Base-by-base conservation (phyloP, 73 alveolate species). In the Paramecium sonneborni region DNA sequence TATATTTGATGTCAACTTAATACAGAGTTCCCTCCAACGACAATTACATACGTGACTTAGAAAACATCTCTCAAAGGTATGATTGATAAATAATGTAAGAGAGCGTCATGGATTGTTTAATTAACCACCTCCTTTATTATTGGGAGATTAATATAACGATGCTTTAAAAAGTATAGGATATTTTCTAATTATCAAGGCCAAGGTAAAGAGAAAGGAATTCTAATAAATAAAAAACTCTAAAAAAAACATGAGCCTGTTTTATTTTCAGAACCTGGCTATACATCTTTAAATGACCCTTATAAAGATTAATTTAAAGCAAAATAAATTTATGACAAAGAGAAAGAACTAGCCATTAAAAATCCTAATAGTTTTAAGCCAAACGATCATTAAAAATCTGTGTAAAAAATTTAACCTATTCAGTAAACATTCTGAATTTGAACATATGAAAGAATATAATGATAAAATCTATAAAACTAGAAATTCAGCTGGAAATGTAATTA, bases 351-450 rank as follows among this genome's bases (percentile, higher is more conserved):
- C 28, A 72, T 72, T 4, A 72, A 72, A 37, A 72, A 72, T 72
- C 67, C 86, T 11, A 72, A 72, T 72, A 28, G 86, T 20, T 72
- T 72, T 72, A 72, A 37, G 20, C 86, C 86, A 0, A 72, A 72
- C 11, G 86, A 72, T 30, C 32, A 72, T 20, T 34, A 28, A 18
- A 72, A 72, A 72, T 35, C 86, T 72, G 44, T 72, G 84, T 62
- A 62, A 23, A 62, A 23, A 62, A 12, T 62, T 62, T 30, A 62
- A 30, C 26, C 24, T 30, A 62, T 30, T 52, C 68, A 62, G 84
- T 11, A 72, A 72, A 72, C 86, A 72, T 72, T 72, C 86, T 72
- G 86, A 72, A 35, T 72, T 72, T 11, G 86, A 72, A 72, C 86
- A 72, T 14, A 72, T 72, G 86, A 72, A 72, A 21, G 86, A 72